Conservation (phyloP, 352 stramenopile genomes). For the Blastocystis sp. region DNA sequence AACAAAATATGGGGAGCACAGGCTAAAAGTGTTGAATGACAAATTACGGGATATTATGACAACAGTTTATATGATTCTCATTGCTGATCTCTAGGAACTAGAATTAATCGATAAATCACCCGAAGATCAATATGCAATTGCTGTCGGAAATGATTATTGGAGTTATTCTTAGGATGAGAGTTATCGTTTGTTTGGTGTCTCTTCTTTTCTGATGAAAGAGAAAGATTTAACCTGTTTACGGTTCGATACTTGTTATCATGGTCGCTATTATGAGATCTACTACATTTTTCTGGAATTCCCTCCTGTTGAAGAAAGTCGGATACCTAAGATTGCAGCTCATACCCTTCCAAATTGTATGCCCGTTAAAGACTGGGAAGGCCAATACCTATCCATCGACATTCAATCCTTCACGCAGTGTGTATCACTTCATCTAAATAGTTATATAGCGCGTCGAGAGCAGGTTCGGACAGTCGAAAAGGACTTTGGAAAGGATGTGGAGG, state of each 20-base stretch:
- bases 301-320: neutral
- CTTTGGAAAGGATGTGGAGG: neutral
- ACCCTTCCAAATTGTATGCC: slow-evolving; percentile 25
- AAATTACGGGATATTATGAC: neutral
- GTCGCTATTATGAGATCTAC: slow-evolving; percentile 41
- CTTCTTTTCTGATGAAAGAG: slow-evolving; percentile 4
- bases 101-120: neutral
- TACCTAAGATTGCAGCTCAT: slow-evolving; percentile 19
- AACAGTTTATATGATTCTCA: neutral
- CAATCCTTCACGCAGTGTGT: slow-evolving; percentile 53
- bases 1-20: slow-evolving; percentile 2
- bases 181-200: slow-evolving; percentile 45
- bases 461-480: neutral
- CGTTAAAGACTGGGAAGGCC: neutral
- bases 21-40: slow-evolving; percentile 13
- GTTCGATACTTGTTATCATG: slow-evolving; percentile 53
- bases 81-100: slow-evolving; percentile 13
- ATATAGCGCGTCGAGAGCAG: slow-evolving; percentile 34
- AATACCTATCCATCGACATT: neutral
- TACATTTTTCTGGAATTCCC: slow-evolving; percentile 16
- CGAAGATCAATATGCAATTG: neutral
- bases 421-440: slow-evolving; percentile 45
- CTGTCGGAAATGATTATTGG: neutral
- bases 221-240: slow-evolving; percentile 23
- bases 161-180: slow-evolving; percentile 9